These are phyloP conservation scores for Arthrobotrys musiformis DNA, from an alignment of 2,329 filamentous ascomycete genomes.

Conservation along the genomic window DNA sequence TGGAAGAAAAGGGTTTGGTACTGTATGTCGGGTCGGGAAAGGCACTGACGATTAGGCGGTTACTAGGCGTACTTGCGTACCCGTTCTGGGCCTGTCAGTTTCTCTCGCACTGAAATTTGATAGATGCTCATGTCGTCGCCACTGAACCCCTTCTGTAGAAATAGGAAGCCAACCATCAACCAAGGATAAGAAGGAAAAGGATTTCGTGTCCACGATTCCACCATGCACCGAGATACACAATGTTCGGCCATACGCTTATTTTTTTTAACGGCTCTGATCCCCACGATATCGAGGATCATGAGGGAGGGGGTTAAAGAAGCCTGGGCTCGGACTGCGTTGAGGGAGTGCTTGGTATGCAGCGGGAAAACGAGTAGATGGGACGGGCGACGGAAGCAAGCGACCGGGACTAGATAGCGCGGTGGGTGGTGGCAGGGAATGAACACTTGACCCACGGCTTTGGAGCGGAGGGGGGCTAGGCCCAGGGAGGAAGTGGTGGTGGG, in stretches of 20 bases:
- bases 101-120: too few species aligned
- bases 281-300: conserved; percentile 31
- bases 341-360: conserved; percentile 48
- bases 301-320: conserved; percentile 32
- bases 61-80: conserved; percentile 10
- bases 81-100: background rate
- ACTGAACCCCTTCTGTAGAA: too few species aligned
- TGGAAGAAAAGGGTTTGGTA: background rate
- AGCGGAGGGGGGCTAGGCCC: conserved; percentile 47
- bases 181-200: background rate
- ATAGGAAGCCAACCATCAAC: background rate
- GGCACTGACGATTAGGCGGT: background rate
- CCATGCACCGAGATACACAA: background rate
- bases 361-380: conserved; percentile 39
- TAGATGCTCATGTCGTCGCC: too few species aligned
- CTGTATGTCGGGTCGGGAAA: background rate
- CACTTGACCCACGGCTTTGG: conserved; percentile 37
- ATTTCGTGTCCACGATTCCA: background rate
- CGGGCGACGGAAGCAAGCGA: conserved; percentile 41
- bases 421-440: conserved; percentile 40
- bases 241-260: background rate
- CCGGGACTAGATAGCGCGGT: conserved; percentile 43
- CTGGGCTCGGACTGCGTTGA: conserved; percentile 47
- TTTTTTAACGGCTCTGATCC: conserved; percentile 4
- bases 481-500: conserved; percentile 47